Base-by-base conservation (phyloP, 192 early-diverging fungal genomes). In the Backusella morwellensis region DNA sequence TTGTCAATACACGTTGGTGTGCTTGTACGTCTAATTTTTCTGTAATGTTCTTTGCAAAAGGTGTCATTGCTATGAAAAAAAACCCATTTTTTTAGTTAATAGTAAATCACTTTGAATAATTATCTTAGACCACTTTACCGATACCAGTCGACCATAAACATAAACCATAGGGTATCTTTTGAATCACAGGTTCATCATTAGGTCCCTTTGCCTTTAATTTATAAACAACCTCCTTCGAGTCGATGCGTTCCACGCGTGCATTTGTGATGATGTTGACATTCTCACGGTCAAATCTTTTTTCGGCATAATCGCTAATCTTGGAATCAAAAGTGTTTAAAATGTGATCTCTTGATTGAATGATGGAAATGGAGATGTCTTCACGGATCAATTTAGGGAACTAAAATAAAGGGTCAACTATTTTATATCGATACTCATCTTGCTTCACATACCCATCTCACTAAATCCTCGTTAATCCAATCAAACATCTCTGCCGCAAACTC, bases 241-340 rank as follows among this genome's bases (percentile, higher is more conserved):
- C 86, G 29, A 94, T 86, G 44, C 78, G 78, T n/a, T 80, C 77
- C 0, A 94, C 93, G 11, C 91, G 85, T 6, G 93, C 86, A 80
- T 92, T 90, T 11, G 91, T 92, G 38, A 93, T 78, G 6, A 94
- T 85, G 52, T 90, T 85, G 52, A 94, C 88, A 50, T 88, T 81
- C 2, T 92, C 87, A 42, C 91, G 86, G 63, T 81, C 70, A 76
- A 93, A 91, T 59, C 88, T 83, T 38, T 89, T 81, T 76, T 94
- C 93, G 1, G 91, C 88, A 79, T 88, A 91, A 17, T 82, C 67
- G 69, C 89, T 90, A 44, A 94, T 94, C 50, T 85, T 86, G 52
- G 82, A 77, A 50, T 90, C 87, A 83, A 90, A 94, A 4, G 91
- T 92, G 68, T 94, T 94, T 6, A 94, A 76, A 59, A 94, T 91